These are phyloP conservation scores for Termitomyces sp. DNA, from an alignment of 768 basidiomycete species.

Conservation along the genomic window DNA sequence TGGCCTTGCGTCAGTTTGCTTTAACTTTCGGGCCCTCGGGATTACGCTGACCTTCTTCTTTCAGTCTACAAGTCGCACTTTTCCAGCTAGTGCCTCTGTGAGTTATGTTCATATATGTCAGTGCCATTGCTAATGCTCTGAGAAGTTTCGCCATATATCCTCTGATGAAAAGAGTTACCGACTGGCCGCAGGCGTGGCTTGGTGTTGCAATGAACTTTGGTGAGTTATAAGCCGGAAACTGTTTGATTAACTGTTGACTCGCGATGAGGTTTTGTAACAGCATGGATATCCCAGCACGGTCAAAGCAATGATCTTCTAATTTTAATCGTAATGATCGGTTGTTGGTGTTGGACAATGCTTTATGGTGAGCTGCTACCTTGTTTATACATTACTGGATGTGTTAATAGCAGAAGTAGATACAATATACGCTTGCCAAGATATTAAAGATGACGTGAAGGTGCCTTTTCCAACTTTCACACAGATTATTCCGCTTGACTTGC, in stretches of 20 bases:
- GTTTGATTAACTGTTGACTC: constrained; percentile 30
- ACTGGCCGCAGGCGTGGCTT: constrained; percentile 59
- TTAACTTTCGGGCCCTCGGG: too few relatives aligned
- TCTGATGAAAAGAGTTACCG: constrained; percentile 46
- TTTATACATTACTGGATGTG: too few relatives aligned
- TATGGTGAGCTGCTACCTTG: constrained; percentile 27
- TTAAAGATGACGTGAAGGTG: neutral
- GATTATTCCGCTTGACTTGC: neutral
- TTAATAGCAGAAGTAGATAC: neutral
- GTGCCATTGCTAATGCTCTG: constrained; percentile 28
- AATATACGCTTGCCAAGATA: constrained; percentile 1
- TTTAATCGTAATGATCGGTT: constrained; percentile 27
- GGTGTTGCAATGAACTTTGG: constrained; percentile 53
- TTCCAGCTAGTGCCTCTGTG: constrained; percentile 3
- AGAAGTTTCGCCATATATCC: constrained; percentile 41
- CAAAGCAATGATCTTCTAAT: constrained; percentile 25
- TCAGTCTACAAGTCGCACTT: neutral
- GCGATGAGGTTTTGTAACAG: neutral
- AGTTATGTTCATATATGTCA: neutral
- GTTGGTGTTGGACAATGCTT: constrained; percentile 47
- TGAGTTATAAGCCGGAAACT: constrained; percentile 25
- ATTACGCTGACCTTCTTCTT: neutral
- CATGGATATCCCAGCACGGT: neutral
- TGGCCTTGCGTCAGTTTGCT: constrained; percentile 13
- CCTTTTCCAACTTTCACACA: neutral